Percentiles rank a stretch among this genome's conserved stretches.
phyloP scores from a whole-genome alignment of 805 yeast species.

The Lachancea lanzarotensis region DNA sequence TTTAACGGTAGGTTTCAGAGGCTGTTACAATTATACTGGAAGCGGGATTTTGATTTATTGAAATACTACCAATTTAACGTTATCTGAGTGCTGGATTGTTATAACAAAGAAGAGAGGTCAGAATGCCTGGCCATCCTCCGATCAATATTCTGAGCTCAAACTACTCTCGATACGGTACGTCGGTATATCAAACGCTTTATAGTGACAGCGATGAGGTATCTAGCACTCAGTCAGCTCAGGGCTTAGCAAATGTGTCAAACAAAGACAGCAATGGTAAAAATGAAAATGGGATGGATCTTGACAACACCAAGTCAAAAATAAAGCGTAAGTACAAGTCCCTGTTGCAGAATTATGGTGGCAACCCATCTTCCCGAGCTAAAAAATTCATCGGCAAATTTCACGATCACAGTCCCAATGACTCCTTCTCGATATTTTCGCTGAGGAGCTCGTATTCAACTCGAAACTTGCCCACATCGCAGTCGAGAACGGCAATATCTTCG shows the following conservation, averaged over 20 bases:
- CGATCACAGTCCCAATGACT: slow-evolving; percentile 28
- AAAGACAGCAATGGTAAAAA: slow-evolving; percentile 2
- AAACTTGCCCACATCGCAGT: slow-evolving; percentile 3
- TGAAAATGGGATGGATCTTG: background rate
- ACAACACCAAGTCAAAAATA: slow-evolving; percentile 5
- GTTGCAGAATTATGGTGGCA: slow-evolving; percentile 8
- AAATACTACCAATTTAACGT: background rate
- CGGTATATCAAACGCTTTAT: slow-evolving; percentile 27
- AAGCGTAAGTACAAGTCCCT: slow-evolving; percentile 7
- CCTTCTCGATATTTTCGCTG: slow-evolving; percentile 28
- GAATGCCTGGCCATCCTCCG: background rate
- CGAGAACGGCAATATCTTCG: slow-evolving; percentile 8
- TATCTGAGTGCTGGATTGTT: background rate
- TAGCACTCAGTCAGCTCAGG: background rate
- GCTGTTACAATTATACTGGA: no score
- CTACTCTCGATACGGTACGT: slow-evolving; percentile 36
- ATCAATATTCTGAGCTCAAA: slow-evolving; percentile 33
- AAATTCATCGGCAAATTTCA: slow-evolving; percentile 29
- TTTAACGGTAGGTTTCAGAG: no score
- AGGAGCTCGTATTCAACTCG: slow-evolving; percentile 19
- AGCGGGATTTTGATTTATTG: background rate
- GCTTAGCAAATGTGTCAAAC: background rate
- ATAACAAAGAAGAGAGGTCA: background rate
- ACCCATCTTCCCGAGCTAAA: slow-evolving; percentile 13
- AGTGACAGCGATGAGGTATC: slow-evolving; percentile 2